phyloP scores from a whole-genome alignment of 1,284 basidiomycete species.

The Tilletia indica region DNA sequence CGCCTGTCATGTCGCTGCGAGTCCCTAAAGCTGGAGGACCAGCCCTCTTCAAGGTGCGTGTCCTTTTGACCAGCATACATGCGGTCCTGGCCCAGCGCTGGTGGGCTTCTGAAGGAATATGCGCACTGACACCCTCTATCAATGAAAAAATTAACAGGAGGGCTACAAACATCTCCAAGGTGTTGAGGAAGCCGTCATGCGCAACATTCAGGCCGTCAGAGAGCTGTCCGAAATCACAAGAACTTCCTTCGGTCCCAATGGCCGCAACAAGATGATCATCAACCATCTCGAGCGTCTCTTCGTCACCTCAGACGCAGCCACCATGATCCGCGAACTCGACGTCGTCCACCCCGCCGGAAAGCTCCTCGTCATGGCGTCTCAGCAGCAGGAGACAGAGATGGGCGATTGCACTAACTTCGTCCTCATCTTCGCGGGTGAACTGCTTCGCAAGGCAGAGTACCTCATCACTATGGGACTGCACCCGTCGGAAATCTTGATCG shows the following conservation, averaged over 20 bases:
- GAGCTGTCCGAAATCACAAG: conserved; percentile 93
- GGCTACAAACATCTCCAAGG: conserved; percentile 73
- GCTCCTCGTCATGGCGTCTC: conserved; percentile 92
- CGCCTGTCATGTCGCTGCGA: conserved; percentile 75
- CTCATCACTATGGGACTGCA: conserved; percentile 94
- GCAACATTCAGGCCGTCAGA: conserved; percentile 91
- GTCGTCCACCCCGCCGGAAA: conserved; percentile 98
- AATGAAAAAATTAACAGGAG: conserved; percentile 18
- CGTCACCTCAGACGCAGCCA: conserved; percentile 97
- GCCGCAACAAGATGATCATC: conserved; percentile 59
- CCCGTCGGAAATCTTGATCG: conserved; percentile 81
- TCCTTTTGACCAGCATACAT: conserved; percentile 62
- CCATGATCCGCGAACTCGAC: conserved; percentile 96
- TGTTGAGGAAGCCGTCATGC: conserved; percentile 77
- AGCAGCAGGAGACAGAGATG: conserved; percentile 95
- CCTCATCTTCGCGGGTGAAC: conserved; percentile 90
- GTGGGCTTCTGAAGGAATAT: too few species aligned
- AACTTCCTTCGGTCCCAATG: conserved; percentile 94
- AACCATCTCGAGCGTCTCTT: conserved; percentile 86
- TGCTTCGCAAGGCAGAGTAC: conserved; percentile 89
- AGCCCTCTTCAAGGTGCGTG: conserved; percentile 77
- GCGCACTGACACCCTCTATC: neutral
- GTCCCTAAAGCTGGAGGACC: conserved; percentile 85
- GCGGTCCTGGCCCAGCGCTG: too few species aligned
- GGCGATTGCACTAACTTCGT: conserved; percentile 96